These are phyloP conservation scores for Jamesozyma lodderae DNA, from an alignment of 805 yeast species.

Conservation along the genomic window DNA sequence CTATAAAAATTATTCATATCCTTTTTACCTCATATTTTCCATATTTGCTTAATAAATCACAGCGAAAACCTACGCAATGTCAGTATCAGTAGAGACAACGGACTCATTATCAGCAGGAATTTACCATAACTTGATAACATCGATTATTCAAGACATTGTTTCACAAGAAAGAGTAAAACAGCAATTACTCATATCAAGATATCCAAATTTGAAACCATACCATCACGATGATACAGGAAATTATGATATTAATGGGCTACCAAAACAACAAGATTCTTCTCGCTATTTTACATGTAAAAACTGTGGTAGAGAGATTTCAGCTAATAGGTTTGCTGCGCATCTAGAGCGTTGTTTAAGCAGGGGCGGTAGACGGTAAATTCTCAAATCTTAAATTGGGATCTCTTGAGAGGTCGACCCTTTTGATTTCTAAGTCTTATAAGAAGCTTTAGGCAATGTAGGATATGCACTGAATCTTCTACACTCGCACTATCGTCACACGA, in stretches of 20 bases:
- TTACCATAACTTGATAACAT: conserved; percentile 20
- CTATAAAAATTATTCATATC: no score
- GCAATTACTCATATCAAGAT: conserved; percentile 17
- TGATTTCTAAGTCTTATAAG: no score
- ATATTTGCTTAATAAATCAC: no score
- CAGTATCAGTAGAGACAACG: conserved; percentile 11
- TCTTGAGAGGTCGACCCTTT: no score
- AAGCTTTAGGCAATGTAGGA: no score
- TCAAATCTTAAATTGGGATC: no score
- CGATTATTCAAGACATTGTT: conserved; percentile 27
- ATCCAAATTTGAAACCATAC: conserved; percentile 21
- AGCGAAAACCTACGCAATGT: no score
- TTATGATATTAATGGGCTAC: conserved; percentile 23
- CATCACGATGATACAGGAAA: conserved; percentile 20
- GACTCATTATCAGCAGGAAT: conserved; percentile 20
- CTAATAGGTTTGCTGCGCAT: conserved; percentile 88
- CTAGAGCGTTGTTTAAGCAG: conserved; percentile 84
- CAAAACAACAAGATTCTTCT: conserved; percentile 28
- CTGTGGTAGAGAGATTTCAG: conserved; percentile 82
- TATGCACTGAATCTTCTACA: no score
- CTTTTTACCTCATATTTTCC: no score
- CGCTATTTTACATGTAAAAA: conserved; percentile 67
- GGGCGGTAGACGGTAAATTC: conserved; percentile 37
- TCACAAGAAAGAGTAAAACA: conserved; percentile 21
- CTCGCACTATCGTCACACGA: no score